Base-by-base conservation (phyloP, 805 yeast genomes). In the Ogataea philodendri region DNA sequence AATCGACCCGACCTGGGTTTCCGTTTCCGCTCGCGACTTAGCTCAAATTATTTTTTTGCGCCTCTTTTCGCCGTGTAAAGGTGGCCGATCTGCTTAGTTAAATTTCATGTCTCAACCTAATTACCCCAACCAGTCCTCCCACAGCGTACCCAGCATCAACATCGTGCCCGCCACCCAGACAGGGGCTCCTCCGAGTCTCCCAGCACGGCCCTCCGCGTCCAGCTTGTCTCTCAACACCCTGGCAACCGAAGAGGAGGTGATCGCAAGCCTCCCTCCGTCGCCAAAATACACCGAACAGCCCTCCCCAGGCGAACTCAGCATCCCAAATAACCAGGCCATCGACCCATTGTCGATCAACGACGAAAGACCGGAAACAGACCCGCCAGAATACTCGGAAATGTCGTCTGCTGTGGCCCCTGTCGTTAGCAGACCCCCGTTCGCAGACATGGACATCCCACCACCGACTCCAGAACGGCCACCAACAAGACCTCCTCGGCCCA, bases 311-410 rank as follows among this genome's bases (percentile, higher is more conserved):
- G 62, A 55, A 30, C 36, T 49, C 22, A 48, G 48, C 30, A 47
- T 47, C 5, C 59, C 62, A 0, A 44, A 49, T 16, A 42, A 50
- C 17, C 50, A 42, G 31, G 55, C 60, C 2, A 54, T 57, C 21
- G 52, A 54, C 25, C 56, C 54, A 1, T 35, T 50, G n/a, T 29
- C 32, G 4, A 40, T 54, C 9, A 52, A 54, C 26, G 60, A 55
- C 13, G 32, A 24, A 10, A 37, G 42, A 6, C 57, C 57, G 0
- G 43, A 37, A 15, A 62, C 54, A 25, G 60, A 58, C 5, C 69
- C 69, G 3, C 70, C 70, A 2, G 57, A 55, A 5, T 66, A 66
- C 38, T 49, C 64, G 1, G 64, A 57, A 29, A 44, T 58, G 15
- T 56, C 60, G 7, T 48, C 62, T 2, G 52, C 47, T 1, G 33